Conservation (phyloP, 306 rosid genomes). For the Malus fusca region DNA sequence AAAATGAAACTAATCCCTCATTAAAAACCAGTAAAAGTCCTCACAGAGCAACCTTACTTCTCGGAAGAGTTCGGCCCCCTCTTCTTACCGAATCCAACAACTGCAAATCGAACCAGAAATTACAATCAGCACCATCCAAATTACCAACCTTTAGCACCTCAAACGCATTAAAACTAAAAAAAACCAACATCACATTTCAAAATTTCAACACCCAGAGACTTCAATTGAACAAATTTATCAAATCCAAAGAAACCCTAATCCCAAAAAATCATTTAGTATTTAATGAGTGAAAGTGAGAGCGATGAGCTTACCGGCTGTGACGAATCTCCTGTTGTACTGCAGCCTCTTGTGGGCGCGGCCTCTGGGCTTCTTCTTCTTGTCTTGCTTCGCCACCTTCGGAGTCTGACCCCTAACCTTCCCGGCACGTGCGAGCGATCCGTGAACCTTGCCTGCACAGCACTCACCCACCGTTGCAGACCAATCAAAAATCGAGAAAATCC, state of each 20-base stretch:
- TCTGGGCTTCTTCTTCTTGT: slow-evolving; percentile 58
- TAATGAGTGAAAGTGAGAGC: not conserved
- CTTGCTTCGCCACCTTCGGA: slow-evolving; percentile 66
- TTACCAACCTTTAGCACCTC: not conserved
- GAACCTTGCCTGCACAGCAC: slow-evolving; percentile 47
- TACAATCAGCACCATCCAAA: not conserved
- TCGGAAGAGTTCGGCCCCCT: slow-evolving; percentile 56
- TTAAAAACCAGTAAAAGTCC: not conserved
- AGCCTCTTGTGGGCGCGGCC: slow-evolving; percentile 61
- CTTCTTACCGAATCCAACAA: slow-evolving; percentile 55
- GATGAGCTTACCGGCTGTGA: slow-evolving; percentile 42
- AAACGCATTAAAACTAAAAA: not conserved
- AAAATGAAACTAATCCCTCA: not conserved
- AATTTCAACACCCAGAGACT: not conserved
- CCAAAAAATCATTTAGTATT: not conserved
- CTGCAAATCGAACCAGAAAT: slow-evolving; percentile 16
- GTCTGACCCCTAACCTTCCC: slow-evolving; percentile 66
- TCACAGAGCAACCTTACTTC: slow-evolving; percentile 24
- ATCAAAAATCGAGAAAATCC: not conserved
- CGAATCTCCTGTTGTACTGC: slow-evolving; percentile 63
- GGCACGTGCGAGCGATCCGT: slow-evolving; percentile 64
- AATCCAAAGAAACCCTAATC: not conserved
- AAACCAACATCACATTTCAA: not conserved
- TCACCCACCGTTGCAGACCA: not conserved
- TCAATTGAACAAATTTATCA: not conserved